Evolutionary conservation across 2,329 filamentous ascomycete species (phyloP).

Genomic region (Exophiala viscosa): DNA sequence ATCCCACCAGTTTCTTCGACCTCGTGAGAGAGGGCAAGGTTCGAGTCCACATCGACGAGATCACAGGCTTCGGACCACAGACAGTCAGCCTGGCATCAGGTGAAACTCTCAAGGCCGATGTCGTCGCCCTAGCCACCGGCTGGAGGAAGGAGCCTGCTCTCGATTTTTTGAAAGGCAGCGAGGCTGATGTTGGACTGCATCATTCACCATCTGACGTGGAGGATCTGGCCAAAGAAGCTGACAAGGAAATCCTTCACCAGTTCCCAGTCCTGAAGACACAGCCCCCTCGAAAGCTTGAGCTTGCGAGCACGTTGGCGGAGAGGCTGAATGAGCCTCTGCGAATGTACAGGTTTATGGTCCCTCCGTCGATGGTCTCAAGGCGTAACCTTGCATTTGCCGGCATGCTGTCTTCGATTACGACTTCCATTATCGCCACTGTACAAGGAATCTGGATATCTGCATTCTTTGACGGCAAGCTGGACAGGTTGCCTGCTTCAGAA

Average conservation of each 20-base stretch:
- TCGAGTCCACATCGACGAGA: constrained; percentile 44
- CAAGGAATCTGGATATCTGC: constrained; percentile 62
- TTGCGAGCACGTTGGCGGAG: constrained; percentile 1
- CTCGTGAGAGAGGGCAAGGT: constrained; percentile 54
- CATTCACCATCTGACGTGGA: constrained; percentile 4
- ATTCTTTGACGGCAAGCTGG: constrained; percentile 56
- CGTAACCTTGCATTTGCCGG: constrained; percentile 44
- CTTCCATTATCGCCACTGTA: constrained; percentile 38
- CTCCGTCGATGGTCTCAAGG: constrained; percentile 22
- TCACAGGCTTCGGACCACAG: constrained; percentile 1
- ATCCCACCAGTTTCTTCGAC: constrained; percentile 54
- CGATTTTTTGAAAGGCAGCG: constrained; percentile 44
- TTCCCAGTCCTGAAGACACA: constrained; percentile 13
- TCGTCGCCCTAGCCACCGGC: constrained; percentile 54
- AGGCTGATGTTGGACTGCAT: constrained; percentile 46
- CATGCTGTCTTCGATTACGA: constrained; percentile 44
- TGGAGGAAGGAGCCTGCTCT: constrained; percentile 52
- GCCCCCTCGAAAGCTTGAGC: constrained; percentile 1
- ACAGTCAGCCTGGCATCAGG: constrained; percentile 50
- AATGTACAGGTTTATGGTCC: constrained; percentile 46
- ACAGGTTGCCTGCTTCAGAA: constrained; percentile 27
- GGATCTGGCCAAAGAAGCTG: constrained; percentile 41
- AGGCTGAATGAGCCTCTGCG: constrained; percentile 35
- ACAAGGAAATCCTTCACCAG: constrained; percentile 46
- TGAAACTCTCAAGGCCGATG: constrained; percentile 45